Base-by-base conservation (phyloP, 768 basidiomycete species). In the Russula emetica region DNA sequence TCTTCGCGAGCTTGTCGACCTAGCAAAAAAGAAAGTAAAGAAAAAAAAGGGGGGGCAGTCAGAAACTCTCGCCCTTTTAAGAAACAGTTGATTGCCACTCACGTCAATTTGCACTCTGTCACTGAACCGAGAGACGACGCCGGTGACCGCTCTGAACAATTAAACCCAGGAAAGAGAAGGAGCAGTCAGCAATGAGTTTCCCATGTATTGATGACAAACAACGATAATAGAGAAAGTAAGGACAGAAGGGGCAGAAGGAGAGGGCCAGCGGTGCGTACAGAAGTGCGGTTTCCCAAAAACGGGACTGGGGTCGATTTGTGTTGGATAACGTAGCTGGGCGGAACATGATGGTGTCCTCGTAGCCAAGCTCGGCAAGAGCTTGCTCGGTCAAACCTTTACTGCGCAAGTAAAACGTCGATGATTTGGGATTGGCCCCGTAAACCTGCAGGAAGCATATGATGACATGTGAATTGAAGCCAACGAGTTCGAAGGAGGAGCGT, bases 361-460 rank as follows among this genome's bases (percentile, higher is more conserved):
- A 92, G 11, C 88, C 89, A 6, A 92, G 74, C 4, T 73, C 74
- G 0, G 88, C 86, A 22, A 93, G 77, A 0, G 75, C 86, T 52
- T 81, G 75, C 71, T 92, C 92, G 0, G 91, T 92, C 34, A 84
- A 74, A 18, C 88, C 91, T 73, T 92, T 91, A 69, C 83, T 85
- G 82, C 70, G 82, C 2, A 74, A 26, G 63, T 89, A 89, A 18
- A 88, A 72, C 67, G 85, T 78, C 0, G 59, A 66, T 5, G 86
- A 83, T 1, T 73, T 74, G 0, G 82, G 60, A 69, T 82, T 73
- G 30, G 88, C 84, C 14, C 79, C 79, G 0, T 9, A 28, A 22
- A 78, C 79, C 86, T 87, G 61, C 4, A 32, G n/a, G 2, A 13
- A 45, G 26, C 18, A 32, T 30, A 55, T 26, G 22, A 55, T 40